These are phyloP conservation scores for Ramalina peruviana DNA, from an alignment of 495 filamentous ascomycete species.

Conservation along the genomic window DNA sequence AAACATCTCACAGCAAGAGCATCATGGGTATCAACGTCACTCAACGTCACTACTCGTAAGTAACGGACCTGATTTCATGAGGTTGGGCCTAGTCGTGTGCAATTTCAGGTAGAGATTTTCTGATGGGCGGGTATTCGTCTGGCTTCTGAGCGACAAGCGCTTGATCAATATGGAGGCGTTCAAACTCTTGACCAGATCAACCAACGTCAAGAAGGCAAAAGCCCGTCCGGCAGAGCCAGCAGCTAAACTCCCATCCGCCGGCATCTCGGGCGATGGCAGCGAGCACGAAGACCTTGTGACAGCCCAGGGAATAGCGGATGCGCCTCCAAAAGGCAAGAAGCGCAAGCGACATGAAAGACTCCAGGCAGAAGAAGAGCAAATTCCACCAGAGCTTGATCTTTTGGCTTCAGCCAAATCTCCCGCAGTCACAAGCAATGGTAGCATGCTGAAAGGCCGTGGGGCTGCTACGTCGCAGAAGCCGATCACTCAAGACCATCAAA, in stretches of 20 bases:
- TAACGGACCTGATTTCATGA: no score
- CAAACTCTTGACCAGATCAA: slow-evolving; percentile 38
- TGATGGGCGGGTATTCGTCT: no score
- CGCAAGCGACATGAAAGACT: slow-evolving; percentile 3
- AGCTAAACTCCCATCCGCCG: slow-evolving; percentile 31
- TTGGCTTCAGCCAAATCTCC: no score
- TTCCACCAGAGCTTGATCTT: neutral
- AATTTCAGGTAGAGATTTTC: no score
- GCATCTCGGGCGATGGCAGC: slow-evolving; percentile 19
- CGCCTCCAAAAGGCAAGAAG: slow-evolving; percentile 2
- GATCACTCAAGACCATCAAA: neutral
- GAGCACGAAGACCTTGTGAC: neutral
- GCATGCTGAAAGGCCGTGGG: neutral
- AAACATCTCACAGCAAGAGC: no score
- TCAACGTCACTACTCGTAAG: no score
- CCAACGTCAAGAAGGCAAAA: slow-evolving; percentile 31
- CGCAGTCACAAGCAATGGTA: no score
- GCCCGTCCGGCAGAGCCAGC: neutral
- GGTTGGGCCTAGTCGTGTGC: no score
- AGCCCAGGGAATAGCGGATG: neutral
- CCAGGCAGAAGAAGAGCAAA: neutral
- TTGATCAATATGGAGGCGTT: slow-evolving; percentile 35
- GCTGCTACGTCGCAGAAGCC: neutral
- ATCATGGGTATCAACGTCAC: no score
- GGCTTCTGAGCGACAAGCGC: no score